A percentile compares a stretch with the other conserved stretches of the same genome.
These are phyloP conservation scores for Hortaea werneckii DNA, from an alignment of 2,329 filamentous ascomycete genomes.

Conservation along the genomic window DNA sequence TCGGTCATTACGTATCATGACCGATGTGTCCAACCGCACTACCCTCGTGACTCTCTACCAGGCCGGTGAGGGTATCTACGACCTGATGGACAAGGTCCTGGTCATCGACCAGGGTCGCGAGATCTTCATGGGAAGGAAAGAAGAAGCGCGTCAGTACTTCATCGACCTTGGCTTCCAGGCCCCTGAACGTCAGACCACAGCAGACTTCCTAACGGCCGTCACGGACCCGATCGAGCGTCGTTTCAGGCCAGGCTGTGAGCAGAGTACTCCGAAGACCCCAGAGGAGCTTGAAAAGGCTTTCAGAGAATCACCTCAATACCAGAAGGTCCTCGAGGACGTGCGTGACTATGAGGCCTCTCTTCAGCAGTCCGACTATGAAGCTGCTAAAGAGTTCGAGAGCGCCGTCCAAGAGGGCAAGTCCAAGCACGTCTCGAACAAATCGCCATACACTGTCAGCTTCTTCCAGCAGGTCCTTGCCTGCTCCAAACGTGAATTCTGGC, in stretches of 20 bases:
- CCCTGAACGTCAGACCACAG: slow-evolving; percentile 56
- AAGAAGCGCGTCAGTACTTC: slow-evolving; percentile 56
- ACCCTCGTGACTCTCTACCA: slow-evolving; percentile 64
- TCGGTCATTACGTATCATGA: slow-evolving; percentile 68
- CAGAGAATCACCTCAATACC: slow-evolving; percentile 51
- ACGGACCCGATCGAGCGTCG: slow-evolving; percentile 63
- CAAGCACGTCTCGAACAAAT: slow-evolving; percentile 53
- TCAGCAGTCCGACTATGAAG: slow-evolving; percentile 46
- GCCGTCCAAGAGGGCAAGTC: slow-evolving; percentile 59
- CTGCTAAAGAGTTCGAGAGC: slow-evolving; percentile 52
- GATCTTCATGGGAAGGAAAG: slow-evolving; percentile 54
- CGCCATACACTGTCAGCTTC: slow-evolving; percentile 68
- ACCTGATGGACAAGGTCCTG: slow-evolving; percentile 70
- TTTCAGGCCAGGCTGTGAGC: slow-evolving; percentile 56
- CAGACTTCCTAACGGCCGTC: slow-evolving; percentile 67
- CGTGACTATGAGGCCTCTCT: slow-evolving; percentile 49
- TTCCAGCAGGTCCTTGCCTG: slow-evolving; percentile 58
- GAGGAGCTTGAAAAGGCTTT: slow-evolving; percentile 61
- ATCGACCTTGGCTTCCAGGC: slow-evolving; percentile 53
- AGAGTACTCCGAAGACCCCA: slow-evolving; percentile 57
- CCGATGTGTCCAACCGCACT: slow-evolving; percentile 62
- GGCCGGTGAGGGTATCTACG: slow-evolving; percentile 58
- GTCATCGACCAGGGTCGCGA: slow-evolving; percentile 64
- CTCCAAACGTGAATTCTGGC: slow-evolving; percentile 66
- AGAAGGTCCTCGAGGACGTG: slow-evolving; percentile 51